Percentiles rank a stretch among this genome's conserved stretches.
phyloP scores from a whole-genome alignment of 2,329 filamentous ascomycete genomes.

The Fusarium burgessii region DNA sequence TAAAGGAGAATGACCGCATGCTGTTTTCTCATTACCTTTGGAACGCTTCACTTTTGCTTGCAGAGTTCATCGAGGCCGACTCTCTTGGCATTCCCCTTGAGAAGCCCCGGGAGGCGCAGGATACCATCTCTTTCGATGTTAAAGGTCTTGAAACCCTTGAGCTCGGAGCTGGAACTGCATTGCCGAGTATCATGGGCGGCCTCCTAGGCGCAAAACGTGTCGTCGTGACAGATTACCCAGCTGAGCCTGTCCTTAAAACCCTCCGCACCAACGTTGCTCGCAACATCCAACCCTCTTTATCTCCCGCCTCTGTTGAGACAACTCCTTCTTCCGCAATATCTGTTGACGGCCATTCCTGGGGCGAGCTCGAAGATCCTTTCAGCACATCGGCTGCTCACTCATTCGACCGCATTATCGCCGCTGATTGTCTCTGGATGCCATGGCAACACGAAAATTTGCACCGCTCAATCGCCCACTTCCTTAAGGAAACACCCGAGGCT shows the following conservation, averaged over 20 bases:
- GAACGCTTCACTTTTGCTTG: slow-evolving; percentile 72
- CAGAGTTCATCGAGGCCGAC: slow-evolving; percentile 66
- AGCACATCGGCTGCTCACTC: slow-evolving; percentile 46
- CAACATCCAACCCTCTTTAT: slow-evolving; percentile 58
- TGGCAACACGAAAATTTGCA: slow-evolving; percentile 76
- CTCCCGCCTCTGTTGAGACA: slow-evolving; percentile 47
- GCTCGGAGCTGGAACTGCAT: slow-evolving; percentile 73
- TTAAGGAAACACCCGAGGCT: slow-evolving; percentile 58
- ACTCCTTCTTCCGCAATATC: slow-evolving; percentile 47
- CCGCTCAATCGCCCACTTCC: slow-evolving; percentile 71
- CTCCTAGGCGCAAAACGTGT: slow-evolving; percentile 63
- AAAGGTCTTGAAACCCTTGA: slow-evolving; percentile 68
- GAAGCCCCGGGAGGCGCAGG: slow-evolving; percentile 21
- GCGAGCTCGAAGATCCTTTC: slow-evolving; percentile 58
- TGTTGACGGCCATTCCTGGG: slow-evolving; percentile 75
- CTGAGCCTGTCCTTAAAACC: slow-evolving; percentile 68
- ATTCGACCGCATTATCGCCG: slow-evolving; percentile 74
- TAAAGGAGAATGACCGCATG: slow-evolving; percentile 64
- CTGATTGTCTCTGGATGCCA: slow-evolving; percentile 82
- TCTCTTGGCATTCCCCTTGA: slow-evolving; percentile 49
- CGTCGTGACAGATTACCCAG: slow-evolving; percentile 76
- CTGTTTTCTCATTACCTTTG: slow-evolving; percentile 81
- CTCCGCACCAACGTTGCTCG: slow-evolving; percentile 67
- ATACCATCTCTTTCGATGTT: slow-evolving; percentile 57
- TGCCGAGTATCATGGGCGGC: slow-evolving; percentile 63